Base-by-base conservation (phyloP, 768 basidiomycete genomes). In the Collybiopsis luxurians region DNA sequence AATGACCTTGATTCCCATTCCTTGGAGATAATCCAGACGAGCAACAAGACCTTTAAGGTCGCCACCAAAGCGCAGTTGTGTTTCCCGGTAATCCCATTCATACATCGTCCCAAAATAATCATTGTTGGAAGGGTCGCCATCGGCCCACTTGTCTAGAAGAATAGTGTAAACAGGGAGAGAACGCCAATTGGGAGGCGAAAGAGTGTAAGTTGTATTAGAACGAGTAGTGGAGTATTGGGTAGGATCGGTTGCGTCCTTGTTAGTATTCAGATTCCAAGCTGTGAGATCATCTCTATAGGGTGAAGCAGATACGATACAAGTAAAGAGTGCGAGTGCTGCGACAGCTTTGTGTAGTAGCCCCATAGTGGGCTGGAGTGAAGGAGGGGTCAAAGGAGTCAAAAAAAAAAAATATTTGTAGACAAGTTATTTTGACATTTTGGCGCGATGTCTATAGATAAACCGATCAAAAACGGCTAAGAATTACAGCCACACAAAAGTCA, bases 91-190 rank as follows among this genome's bases (percentile, higher is more conserved):
- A 74, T 96, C 95, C 66, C 79, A 83, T 69, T 97, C 95, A 70
- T 76, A 92, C 68, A 80, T 78, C 24, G 91, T 84, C 27, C 77
- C 78, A 67, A 94, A 97, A 70, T 75, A 95, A 75, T 96, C 92
- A 69, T 97, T 95, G 67, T 96, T 97, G 44, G 84, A 73, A 3
- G 95, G 95, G 68, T 94, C 90, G 1, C 95, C 95, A 64, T 96
- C 94, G 13, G 92, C 92, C 67, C 92, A 96, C 73, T 96, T 96
- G 81, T 97, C 95, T 62, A 95, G 71, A 53, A 96, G 86, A 64
- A 93, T 64, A 45, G 88, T 90, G 67, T 94, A 94, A 52, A 85
- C 79, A 2, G 91, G 91, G 15, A 38, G 36, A 39, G 82, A 73
- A n/a, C 95, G 84, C 95, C 95, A 97, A 71, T 97, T 97, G n/a